Percentiles rank a stretch among this genome's conserved stretches.
These are phyloP conservation scores for Leccinum subrobustum DNA, from an alignment of 1,284 basidiomycete genomes.

Conservation along the genomic window DNA sequence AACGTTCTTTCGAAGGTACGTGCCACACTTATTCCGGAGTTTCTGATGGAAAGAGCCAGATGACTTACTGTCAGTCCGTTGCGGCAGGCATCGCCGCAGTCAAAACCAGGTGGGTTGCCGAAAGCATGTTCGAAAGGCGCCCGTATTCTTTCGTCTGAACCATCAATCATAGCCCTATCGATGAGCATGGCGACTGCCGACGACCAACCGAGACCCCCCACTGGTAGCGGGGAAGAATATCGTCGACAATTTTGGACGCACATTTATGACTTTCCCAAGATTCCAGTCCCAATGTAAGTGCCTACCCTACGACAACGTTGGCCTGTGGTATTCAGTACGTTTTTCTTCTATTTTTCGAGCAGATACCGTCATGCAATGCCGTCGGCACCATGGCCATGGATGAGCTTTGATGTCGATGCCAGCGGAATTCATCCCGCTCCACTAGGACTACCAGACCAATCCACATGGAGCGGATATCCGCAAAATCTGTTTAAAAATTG, in stretches of 20 bases:
- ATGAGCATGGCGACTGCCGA: conserved; percentile 11
- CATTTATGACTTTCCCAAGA: conserved; percentile 7
- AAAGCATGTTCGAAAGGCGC: background rate
- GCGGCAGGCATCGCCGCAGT: background rate
- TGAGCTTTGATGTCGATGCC: conserved; percentile 24
- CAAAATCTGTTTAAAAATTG: conserved; percentile 50
- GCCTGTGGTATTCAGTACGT: background rate
- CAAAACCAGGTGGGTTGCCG: background rate
- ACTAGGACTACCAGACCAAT: background rate
- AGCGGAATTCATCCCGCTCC: conserved; percentile 1
- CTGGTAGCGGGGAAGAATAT: background rate
- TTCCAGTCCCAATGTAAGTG: conserved; percentile 28
- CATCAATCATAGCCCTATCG: background rate
- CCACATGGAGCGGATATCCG: conserved; percentile 39
- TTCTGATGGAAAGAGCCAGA: conserved; percentile 22
- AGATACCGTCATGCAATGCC: conserved; percentile 35
- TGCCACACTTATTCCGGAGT: conserved; percentile 2
- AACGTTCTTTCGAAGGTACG: conserved; percentile 16
- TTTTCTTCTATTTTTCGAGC: background rate
- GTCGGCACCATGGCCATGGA: conserved; percentile 39
- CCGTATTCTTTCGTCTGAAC: background rate
- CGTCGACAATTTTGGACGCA: conserved; percentile 1
- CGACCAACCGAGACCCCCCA: background rate
- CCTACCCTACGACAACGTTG: background rate
- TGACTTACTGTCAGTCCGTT: background rate